Percentiles rank a stretch among this genome's conserved stretches.
These are phyloP conservation scores for Tetrahymena elliotti DNA, from an alignment of 73 alveolate species.

Conservation along the genomic window DNA sequence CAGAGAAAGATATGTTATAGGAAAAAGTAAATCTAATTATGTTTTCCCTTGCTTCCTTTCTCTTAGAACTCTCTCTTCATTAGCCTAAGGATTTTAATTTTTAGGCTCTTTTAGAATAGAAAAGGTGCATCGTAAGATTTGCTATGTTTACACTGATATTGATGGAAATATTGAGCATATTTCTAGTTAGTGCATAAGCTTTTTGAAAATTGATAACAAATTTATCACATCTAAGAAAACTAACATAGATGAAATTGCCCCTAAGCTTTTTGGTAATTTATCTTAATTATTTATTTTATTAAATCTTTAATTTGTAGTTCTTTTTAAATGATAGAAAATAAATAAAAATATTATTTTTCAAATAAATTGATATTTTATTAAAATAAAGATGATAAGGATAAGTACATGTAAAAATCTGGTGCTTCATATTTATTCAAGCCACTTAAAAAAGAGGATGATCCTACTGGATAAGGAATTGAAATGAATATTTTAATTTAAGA, in stretches of 20 bases:
- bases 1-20: constrained; percentile 25
- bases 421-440: background rate
- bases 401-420: background rate
- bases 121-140: background rate
- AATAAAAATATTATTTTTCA: no score
- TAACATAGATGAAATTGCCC: constrained; percentile 18
- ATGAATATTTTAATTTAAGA: background rate
- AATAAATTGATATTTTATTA: no score
- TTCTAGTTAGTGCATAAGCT: constrained; percentile 21
- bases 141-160: constrained; percentile 4
- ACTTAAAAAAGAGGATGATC: background rate
- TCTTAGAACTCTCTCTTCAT: constrained; percentile 10
- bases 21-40: constrained; percentile 27
- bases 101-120: constrained; percentile 23
- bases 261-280: background rate
- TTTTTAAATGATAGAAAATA: no score
- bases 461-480: background rate
- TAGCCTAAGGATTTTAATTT: constrained; percentile 21
- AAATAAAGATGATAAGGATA: background rate
- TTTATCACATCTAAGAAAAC: constrained; percentile 22
- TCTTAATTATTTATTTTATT: background rate
- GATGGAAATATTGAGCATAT: constrained; percentile 32
- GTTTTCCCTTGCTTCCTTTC: constrained; percentile 11
- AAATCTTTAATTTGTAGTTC: background rate
- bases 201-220: constrained; percentile 19